Evolutionary conservation across 2,329 filamentous ascomycete genomes (phyloP), one percentile per base, ranked within the genome.

Genomic region (Aspergillus sojae): DNA sequence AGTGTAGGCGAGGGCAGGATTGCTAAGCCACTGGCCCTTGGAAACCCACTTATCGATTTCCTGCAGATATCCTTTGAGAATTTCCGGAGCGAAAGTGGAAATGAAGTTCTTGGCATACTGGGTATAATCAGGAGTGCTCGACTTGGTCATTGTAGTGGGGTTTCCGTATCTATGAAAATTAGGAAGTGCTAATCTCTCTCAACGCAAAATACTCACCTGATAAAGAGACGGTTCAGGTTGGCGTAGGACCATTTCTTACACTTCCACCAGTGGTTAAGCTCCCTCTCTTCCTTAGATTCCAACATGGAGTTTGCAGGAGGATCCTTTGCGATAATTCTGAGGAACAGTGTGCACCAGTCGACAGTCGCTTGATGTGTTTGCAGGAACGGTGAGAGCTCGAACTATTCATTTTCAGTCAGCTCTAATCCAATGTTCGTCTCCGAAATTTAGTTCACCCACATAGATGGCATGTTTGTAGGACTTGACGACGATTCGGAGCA

Each of bases 211-310:
- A 77, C 85, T 65, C 81, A 94, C 91, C 93, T 88, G 70, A 98
- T 94, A 75, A 95, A 99, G 21, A 99, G 87, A 66, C 95, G 88
- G 82, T 99, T 99, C 71, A 99, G 81, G 79, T 98, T 98, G 74
- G 95, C 96, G 79, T 97, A 99, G 16, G 94, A 91, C 95, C 95
- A 98, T 81, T 99, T 99, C 89, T 98, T 98, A 67, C 94, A 92
- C 84, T 98, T 99, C 94, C 94, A 99, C 94, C 95, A 99, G 78
- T 97, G 93, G 76, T 97, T 94, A 72, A 90, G 87, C 79, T 98
- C 95, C 62, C 95, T 88, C 75, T 98, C 94, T 63, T 92, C 89
- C 58, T 90, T 81, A 65, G 92, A 92, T 64, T 96, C 93, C 62
- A 84, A 79, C 86, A 98, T 89, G 41, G 94, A 90, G 70, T 85